Evolutionary conservation across 345 rosid species (phyloP).

Genomic region (Hibiscus syriacus): DNA sequence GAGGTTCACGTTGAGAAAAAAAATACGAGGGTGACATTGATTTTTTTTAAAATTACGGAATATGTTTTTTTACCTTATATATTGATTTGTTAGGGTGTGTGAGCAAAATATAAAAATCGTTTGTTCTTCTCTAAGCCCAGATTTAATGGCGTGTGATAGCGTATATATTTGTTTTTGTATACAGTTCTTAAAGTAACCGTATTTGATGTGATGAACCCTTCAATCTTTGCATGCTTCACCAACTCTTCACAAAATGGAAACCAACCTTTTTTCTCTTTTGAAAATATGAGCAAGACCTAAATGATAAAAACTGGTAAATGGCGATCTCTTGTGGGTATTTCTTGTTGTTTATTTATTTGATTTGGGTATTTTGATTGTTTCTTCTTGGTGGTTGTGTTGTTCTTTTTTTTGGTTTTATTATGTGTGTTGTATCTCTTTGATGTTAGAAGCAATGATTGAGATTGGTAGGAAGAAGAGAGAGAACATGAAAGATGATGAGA

Average conservation of each 20-base stretch:
- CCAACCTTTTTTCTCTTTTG: not conserved
- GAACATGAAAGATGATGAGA: slow-evolving; percentile 14
- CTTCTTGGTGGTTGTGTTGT: not conserved
- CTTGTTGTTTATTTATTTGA: slow-evolving; percentile 7
- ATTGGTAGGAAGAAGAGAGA: not conserved
- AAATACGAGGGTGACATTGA: too few species aligned
- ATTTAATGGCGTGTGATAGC: slow-evolving; percentile 23
- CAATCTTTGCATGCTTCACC: slow-evolving; percentile 28
- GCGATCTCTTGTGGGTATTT: slow-evolving; percentile 14
- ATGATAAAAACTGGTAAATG: slow-evolving; percentile 2
- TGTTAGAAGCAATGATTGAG: slow-evolving; percentile 3
- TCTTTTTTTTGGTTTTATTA: not conserved
- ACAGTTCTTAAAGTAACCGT: slow-evolving; percentile 16
- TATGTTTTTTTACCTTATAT: too few species aligned
- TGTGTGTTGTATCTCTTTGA: not conserved
- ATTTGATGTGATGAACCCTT: slow-evolving; percentile 7
- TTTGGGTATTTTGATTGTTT: slow-evolving; percentile 15
- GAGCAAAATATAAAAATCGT: slow-evolving; percentile 8
- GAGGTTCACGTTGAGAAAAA: too few species aligned
- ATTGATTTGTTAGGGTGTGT: not conserved
- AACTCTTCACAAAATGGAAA: slow-evolving; percentile 12
- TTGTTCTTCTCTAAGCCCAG: slow-evolving; percentile 14
- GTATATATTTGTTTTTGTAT: slow-evolving; percentile 2
- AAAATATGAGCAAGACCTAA: slow-evolving; percentile 13
- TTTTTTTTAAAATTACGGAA: too few species aligned